phyloP scores from a whole-genome alignment of 2,329 filamentous ascomycete genomes.

The Ophiocordyceps camponoti-leonardi region DNA sequence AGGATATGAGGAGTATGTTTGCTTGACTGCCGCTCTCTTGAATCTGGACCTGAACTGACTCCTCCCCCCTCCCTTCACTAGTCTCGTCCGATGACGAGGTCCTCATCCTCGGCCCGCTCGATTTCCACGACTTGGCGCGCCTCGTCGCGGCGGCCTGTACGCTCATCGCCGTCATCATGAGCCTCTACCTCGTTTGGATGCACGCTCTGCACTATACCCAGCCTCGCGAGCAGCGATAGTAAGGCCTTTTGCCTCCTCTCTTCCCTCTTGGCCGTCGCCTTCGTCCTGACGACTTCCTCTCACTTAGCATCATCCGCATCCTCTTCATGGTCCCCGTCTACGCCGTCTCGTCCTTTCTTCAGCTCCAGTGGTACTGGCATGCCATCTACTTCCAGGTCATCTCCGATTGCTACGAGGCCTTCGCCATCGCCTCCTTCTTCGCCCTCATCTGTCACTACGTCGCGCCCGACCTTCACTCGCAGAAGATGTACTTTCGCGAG shows the following conservation, averaged over 20 bases:
- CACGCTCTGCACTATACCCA: slow-evolving; percentile 45
- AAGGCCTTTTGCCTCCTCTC: slow-evolving; percentile 8
- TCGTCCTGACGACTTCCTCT: too few species aligned
- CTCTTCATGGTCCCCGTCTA: slow-evolving; percentile 81
- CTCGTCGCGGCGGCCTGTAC: slow-evolving; percentile 31
- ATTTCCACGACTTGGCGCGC: slow-evolving; percentile 37
- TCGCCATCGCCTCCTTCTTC: slow-evolving; percentile 78
- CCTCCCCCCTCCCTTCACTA: slow-evolving; percentile 5
- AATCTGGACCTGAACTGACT: too few species aligned
- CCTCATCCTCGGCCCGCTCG: slow-evolving; percentile 27
- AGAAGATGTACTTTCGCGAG: slow-evolving; percentile 65
- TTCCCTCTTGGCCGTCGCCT: not conserved
- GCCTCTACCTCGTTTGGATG: slow-evolving; percentile 38
- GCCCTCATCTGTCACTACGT: slow-evolving; percentile 67
- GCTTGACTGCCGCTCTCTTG: too few species aligned
- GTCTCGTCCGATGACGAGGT: slow-evolving; percentile 27
- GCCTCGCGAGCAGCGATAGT: slow-evolving; percentile 41
- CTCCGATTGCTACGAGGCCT: slow-evolving; percentile 76
- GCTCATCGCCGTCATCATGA: slow-evolving; percentile 31
- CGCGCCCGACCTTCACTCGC: slow-evolving; percentile 57
- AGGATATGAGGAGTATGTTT: slow-evolving; percentile 25
- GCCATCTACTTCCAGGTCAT: slow-evolving; percentile 69
- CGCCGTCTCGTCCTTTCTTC: slow-evolving; percentile 54
- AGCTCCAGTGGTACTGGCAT: slow-evolving; percentile 57
- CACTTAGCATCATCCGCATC: slow-evolving; percentile 74